These are phyloP conservation scores for Kalmusia sp. DNA, from an alignment of 2,329 filamentous ascomycete genomes.

Conservation along the genomic window DNA sequence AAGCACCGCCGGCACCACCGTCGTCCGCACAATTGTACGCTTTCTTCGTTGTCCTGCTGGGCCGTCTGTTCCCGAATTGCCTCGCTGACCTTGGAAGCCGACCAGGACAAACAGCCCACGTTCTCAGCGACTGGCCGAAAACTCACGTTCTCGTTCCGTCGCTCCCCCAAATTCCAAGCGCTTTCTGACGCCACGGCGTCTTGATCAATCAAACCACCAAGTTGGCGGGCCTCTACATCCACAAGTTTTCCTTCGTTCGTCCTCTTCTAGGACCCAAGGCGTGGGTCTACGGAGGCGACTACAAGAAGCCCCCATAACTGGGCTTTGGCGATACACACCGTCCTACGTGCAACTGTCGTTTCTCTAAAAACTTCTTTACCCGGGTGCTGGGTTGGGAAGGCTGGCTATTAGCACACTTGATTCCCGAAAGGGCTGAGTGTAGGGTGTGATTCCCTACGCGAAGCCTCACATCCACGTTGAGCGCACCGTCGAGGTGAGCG, in stretches of 20 bases:
- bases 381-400: slow-evolving; percentile 32
- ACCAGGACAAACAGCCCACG: slow-evolving; percentile 16
- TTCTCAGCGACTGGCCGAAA: slow-evolving; percentile 35
- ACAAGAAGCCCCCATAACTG: slow-evolving; percentile 96
- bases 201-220: slow-evolving; percentile 71
- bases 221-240: slow-evolving; percentile 85
- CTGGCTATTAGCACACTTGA: slow-evolving; percentile 24
- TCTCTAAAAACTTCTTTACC: slow-evolving; percentile 28
- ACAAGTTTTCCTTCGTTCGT: slow-evolving; percentile 76
- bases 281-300: slow-evolving; percentile 94
- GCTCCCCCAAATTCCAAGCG: slow-evolving; percentile 17
- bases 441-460: slow-evolving; percentile 54
- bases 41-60: slow-evolving; percentile 4
- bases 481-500: slow-evolving; percentile 58
- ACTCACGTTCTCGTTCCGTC: slow-evolving; percentile 26
- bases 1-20: neutral
- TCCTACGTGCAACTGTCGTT: slow-evolving; percentile 25
- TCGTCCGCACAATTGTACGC: slow-evolving; percentile 3
- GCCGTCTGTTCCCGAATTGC: slow-evolving; percentile 9
- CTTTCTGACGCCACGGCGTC: slow-evolving; percentile 49
- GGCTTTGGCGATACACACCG: slow-evolving; percentile 43
- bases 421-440: slow-evolving; percentile 50
- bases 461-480: slow-evolving; percentile 59
- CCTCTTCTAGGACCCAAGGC: slow-evolving; percentile 91
- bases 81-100: slow-evolving; percentile 10